These are phyloP conservation scores for Scedosporium boydii DNA, from an alignment of 2,329 filamentous ascomycete species.

Conservation along the genomic window DNA sequence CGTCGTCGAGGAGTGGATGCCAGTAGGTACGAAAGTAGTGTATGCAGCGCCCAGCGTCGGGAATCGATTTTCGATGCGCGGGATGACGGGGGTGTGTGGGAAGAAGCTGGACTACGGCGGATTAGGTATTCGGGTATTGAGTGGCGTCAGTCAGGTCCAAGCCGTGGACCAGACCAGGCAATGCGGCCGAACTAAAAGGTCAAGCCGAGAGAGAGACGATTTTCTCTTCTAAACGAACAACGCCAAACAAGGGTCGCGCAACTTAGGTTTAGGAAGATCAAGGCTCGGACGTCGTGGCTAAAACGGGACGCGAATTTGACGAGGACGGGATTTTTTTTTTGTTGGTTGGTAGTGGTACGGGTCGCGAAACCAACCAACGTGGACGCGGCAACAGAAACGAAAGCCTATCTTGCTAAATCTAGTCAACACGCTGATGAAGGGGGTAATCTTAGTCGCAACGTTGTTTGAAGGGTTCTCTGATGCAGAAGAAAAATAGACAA, in stretches of 20 bases:
- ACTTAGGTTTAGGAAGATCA: not conserved
- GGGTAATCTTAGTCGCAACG: not conserved
- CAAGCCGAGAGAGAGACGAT: not conserved
- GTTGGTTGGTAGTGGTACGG: not conserved
- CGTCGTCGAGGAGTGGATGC: not conserved
- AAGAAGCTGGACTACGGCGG: not conserved
- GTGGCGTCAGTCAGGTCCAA: not conserved
- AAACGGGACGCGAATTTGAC: not conserved
- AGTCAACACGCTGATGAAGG: not conserved
- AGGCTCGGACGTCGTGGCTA: not conserved
- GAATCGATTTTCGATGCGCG: not conserved
- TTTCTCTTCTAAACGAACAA: not conserved
- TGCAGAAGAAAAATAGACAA: not conserved
- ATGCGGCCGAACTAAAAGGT: conserved; percentile 1
- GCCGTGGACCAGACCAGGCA: not conserved
- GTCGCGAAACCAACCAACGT: not conserved
- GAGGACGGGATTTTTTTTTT: not conserved
- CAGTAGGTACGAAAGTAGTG: too few relatives aligned
- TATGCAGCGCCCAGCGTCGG: not conserved
- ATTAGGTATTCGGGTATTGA: conserved; percentile 1
- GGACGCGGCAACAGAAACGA: not conserved
- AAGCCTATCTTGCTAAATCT: not conserved
- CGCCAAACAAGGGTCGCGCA: not conserved
- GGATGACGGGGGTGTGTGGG: not conserved
- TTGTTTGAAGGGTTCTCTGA: not conserved